Evolutionary conservation across 2,329 filamentous ascomycete genomes (phyloP).

Genomic region (Colletotrichum costaricense): DNA sequence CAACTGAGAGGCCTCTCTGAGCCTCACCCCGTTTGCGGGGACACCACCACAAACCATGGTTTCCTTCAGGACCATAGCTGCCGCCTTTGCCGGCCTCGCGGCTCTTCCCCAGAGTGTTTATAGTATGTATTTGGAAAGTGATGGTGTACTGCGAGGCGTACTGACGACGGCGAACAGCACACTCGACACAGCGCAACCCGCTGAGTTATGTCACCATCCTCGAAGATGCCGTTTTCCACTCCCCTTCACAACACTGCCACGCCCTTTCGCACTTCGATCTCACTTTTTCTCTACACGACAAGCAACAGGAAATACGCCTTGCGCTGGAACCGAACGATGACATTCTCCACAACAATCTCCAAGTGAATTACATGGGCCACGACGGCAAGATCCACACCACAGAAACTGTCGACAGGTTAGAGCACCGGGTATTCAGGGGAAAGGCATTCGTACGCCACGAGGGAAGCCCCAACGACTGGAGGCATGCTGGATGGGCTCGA

Average conservation of each 20-base stretch:
- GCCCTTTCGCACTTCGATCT: slow-evolving; percentile 87
- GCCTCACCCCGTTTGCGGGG: slow-evolving; percentile 34
- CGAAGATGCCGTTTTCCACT: slow-evolving; percentile 81
- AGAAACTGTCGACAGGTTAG: slow-evolving; percentile 77
- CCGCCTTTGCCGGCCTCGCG: slow-evolving; percentile 45
- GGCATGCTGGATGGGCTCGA: slow-evolving; percentile 86
- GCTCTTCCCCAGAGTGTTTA: slow-evolving; percentile 45
- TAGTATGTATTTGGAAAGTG: slow-evolving; percentile 40
- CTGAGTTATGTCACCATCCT: slow-evolving; percentile 79
- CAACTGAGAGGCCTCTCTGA: slow-evolving; percentile 20
- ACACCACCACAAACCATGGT: slow-evolving; percentile 45
- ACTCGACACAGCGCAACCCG: slow-evolving; percentile 81
- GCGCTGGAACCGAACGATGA: slow-evolving; percentile 91
- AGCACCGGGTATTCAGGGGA: slow-evolving; percentile 88
- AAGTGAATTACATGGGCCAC: slow-evolving; percentile 75
- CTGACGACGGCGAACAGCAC: slow-evolving; percentile 56
- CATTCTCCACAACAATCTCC: slow-evolving; percentile 81
- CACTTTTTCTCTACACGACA: slow-evolving; percentile 78
- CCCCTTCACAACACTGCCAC: slow-evolving; percentile 82
- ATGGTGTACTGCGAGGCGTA: neutral
- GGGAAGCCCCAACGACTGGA: slow-evolving; percentile 70
- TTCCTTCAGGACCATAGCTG: slow-evolving; percentile 44
- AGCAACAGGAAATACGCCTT: slow-evolving; percentile 78
- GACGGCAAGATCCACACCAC: slow-evolving; percentile 76
- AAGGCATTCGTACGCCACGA: slow-evolving; percentile 75